Base-by-base conservation (phyloP, 2,329 filamentous ascomycete genomes). In the Calonectria crousiana region DNA sequence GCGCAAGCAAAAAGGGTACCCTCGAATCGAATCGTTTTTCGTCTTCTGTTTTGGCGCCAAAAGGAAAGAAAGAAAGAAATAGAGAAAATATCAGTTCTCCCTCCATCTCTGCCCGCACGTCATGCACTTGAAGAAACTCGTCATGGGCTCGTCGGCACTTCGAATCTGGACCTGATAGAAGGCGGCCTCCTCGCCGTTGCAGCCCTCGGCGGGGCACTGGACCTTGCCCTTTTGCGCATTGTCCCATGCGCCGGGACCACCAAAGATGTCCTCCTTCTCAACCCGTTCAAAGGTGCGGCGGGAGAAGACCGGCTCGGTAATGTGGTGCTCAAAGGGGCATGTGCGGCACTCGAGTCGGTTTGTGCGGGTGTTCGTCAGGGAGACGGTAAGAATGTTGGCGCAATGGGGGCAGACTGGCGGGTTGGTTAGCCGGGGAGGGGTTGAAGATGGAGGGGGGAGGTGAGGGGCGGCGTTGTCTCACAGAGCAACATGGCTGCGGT, bases 111-210 rank as follows among this genome's bases (percentile, higher is more conserved):
- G 86, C 30, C 89, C 90, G 79, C 92, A 94, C 16, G 88, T 88
- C 90, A 93, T 93, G 82, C 92, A 94, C 91, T 95, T 97, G 87
- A 93, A 97, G 86, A 98, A 98, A 74, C 93, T 96, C 78, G 97
- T 99, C 94, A 98, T 98, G 74, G 97, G 97, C 89, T 99, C 97
- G 87, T 99, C 97, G 67, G 97, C 97, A 88, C 95, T 98, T 80
- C 97, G 93, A 86, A 98, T 98, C 90, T 99, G 97, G 80, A 98
- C 92, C 89, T 98, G 95, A 88, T 96, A 98, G 88, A 96, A 98
- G 77, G 96, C 97, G 4, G 97, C 97, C 87, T 95, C 92, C 74
- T 92, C 90, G 76, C 95, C 95, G 82, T 94, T 90, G 88, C 97
- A 99, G 71, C 90, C 90, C 51, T 95, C 92, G 76, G 92, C 92